phyloP scores from a whole-genome alignment of 108 stramenopile genomes.

The Cyclotella kingstonii region DNA sequence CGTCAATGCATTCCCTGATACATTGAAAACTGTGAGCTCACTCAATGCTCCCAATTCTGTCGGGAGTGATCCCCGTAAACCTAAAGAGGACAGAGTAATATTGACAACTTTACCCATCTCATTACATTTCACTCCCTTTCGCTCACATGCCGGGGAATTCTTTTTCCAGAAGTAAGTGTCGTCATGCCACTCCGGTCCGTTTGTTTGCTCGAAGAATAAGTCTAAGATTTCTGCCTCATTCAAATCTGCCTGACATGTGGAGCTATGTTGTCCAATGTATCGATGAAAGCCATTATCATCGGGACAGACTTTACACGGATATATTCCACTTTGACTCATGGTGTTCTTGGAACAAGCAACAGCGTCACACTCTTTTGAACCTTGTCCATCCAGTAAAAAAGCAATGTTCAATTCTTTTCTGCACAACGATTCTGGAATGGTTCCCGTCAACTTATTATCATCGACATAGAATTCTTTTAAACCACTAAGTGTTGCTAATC shows the following conservation, averaged over 20 bases:
- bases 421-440: constrained; percentile 32
- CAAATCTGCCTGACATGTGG: constrained; percentile 11
- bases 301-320: constrained; percentile 43
- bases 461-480: constrained; percentile 51
- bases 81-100: constrained; percentile 31
- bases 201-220: constrained; percentile 29
- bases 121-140: constrained; percentile 42
- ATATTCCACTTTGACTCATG: constrained; percentile 33
- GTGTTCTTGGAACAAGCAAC: constrained; percentile 45
- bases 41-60: constrained; percentile 34
- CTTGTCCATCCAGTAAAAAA: constrained; percentile 27
- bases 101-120: constrained; percentile 24
- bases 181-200: constrained; percentile 43
- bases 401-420: constrained; percentile 31
- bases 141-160: constrained; percentile 22
- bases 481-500: constrained; percentile 26
- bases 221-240: constrained; percentile 43
- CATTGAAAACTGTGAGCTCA: constrained; percentile 29
- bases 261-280: constrained; percentile 41
- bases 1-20: constrained; percentile 41
- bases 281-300: constrained; percentile 40
- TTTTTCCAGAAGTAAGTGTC: constrained; percentile 19
- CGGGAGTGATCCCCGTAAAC: constrained; percentile 36
- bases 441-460: constrained; percentile 59
- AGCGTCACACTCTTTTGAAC: constrained; percentile 24